These are phyloP conservation scores for Phialophora chinensis DNA, from an alignment of 2,329 filamentous ascomycete genomes.

Conservation along the genomic window DNA sequence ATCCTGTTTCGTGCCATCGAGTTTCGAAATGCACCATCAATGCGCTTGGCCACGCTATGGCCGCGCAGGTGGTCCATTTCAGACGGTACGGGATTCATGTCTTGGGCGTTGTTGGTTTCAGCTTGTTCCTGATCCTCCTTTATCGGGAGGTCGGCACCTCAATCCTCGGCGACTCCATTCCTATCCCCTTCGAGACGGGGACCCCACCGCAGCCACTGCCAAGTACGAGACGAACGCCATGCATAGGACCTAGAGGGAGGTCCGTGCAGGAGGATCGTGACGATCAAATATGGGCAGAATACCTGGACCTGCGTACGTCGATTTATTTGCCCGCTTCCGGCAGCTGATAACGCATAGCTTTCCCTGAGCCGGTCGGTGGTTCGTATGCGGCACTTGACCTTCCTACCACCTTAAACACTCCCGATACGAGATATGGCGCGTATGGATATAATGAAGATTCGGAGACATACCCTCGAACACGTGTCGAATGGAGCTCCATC, in stretches of 20 bases:
- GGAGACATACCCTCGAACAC: slow-evolving; percentile 12
- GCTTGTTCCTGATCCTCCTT: slow-evolving; percentile 7
- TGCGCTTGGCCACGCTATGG: slow-evolving; percentile 7
- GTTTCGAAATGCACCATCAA: slow-evolving; percentile 3
- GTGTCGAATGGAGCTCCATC: slow-evolving; percentile 22
- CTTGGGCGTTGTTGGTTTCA: slow-evolving; percentile 6
- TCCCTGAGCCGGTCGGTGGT: slow-evolving; percentile 24
- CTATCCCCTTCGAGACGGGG: slow-evolving; percentile 6
- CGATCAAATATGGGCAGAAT: slow-evolving; percentile 48
- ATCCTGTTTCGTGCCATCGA: not conserved
- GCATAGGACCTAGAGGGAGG: slow-evolving; percentile 63
- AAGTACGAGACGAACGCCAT: slow-evolving; percentile 48
- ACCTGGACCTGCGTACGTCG: slow-evolving; percentile 20
- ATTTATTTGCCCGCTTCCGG: not conserved
- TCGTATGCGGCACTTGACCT: slow-evolving; percentile 22
- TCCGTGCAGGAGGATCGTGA: slow-evolving; percentile 60
- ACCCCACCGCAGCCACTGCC: slow-evolving; percentile 10
- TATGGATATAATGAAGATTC: slow-evolving; percentile 22
- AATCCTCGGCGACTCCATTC: slow-evolving; percentile 9
- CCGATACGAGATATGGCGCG: slow-evolving; percentile 23
- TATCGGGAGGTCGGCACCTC: slow-evolving; percentile 4
- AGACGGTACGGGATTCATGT: slow-evolving; percentile 3
- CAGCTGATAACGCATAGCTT: slow-evolving; percentile 11
- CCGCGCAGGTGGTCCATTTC: slow-evolving; percentile 7
- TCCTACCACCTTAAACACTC: slow-evolving; percentile 23